Percentiles rank a stretch among this genome's conserved stretches.
Evolutionary conservation across 1,284 basidiomycete genomes (phyloP).

Genomic region (Lentinus polychrous): DNA sequence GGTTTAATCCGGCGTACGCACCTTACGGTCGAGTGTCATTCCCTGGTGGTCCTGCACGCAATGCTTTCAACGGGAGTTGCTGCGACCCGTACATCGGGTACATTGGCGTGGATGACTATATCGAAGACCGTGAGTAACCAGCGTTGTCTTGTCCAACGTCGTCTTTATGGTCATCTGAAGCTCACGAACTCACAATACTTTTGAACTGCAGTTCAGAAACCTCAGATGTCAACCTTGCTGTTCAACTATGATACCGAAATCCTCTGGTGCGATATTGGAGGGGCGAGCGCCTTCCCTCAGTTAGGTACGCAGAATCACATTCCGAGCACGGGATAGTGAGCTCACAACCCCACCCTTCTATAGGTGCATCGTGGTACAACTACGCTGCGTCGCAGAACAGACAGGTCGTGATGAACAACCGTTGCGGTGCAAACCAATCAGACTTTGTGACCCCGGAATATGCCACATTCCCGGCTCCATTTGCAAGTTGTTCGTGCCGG

Average conservation of each 20-base stretch:
- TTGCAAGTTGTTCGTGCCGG: too few species aligned
- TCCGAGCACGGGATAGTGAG: constrained; percentile 28
- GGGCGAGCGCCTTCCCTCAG: constrained; percentile 25
- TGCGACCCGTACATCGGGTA: constrained; percentile 50
- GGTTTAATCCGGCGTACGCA: constrained; percentile 49
- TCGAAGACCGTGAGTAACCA: constrained; percentile 31
- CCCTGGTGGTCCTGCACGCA: constrained; percentile 49
- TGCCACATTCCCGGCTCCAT: constrained; percentile 40
- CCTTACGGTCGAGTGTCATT: constrained; percentile 43
- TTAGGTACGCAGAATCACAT: constrained; percentile 8
- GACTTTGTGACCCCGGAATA: constrained; percentile 60
- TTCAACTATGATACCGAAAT: constrained; percentile 47
- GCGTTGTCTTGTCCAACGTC: neutral
- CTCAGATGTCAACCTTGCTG: constrained; percentile 50
- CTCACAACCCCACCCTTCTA: too few species aligned
- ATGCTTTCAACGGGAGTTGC: constrained; percentile 40
- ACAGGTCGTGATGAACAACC: constrained; percentile 52
- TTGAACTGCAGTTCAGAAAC: constrained; percentile 32
- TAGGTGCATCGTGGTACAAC: constrained; percentile 49
- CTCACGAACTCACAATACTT: neutral
- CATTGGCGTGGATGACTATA: constrained; percentile 41
- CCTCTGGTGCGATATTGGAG: constrained; percentile 57
- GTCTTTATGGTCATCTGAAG: too few species aligned
- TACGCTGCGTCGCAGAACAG: constrained; percentile 37
- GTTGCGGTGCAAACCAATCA: constrained; percentile 37